Conservation (phyloP, 2,329 filamentous ascomycete species). For the Ampelomyces quisqualis region DNA sequence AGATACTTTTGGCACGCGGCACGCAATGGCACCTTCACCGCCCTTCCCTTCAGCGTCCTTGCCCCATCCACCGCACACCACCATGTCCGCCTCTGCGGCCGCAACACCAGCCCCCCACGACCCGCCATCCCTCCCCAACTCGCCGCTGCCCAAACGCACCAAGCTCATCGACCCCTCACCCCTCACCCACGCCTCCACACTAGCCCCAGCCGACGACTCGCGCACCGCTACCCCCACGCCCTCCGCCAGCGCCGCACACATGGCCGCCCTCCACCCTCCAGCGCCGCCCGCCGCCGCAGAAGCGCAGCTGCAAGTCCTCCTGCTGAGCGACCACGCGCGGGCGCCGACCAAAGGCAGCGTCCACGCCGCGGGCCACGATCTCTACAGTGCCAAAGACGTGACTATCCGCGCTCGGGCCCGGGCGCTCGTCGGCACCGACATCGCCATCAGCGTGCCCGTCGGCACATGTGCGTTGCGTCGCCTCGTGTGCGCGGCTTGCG, state of each 20-base stretch:
- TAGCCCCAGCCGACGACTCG: conserved; percentile 34
- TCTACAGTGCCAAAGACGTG: conserved; percentile 75
- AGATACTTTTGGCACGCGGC: too few relatives aligned
- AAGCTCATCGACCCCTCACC: conserved; percentile 59
- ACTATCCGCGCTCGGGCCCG: conserved; percentile 80
- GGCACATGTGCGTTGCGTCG: conserved; percentile 88
- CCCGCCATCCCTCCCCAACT: conserved; percentile 63
- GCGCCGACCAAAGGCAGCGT: conserved; percentile 86
- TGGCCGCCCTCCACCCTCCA: conserved; percentile 22
- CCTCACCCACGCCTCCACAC: conserved; percentile 27
- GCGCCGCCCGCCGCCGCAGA: conserved; percentile 33
- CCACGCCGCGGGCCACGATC: conserved; percentile 89
- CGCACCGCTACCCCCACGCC: conserved; percentile 42
- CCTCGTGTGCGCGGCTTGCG: too few relatives aligned
- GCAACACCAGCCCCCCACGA: conserved; percentile 32
- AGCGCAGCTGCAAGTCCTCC: conserved; percentile 78
- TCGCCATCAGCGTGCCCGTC: conserved; percentile 84
- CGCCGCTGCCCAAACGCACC: conserved; percentile 77
- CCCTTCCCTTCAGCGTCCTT: neutral
- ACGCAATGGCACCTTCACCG: conserved; percentile 1
- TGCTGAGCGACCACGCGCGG: conserved; percentile 75
- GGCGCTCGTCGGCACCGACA: conserved; percentile 83
- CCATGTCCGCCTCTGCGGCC: conserved; percentile 1
- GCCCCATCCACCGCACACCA: neutral
- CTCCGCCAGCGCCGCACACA: conserved; percentile 19